Percentiles rank a stretch among this genome's conserved stretches.
These are phyloP conservation scores for rapeseed (Brassica napus) DNA, from an alignment of 345 rosid species.

Conservation along the genomic window DNA sequence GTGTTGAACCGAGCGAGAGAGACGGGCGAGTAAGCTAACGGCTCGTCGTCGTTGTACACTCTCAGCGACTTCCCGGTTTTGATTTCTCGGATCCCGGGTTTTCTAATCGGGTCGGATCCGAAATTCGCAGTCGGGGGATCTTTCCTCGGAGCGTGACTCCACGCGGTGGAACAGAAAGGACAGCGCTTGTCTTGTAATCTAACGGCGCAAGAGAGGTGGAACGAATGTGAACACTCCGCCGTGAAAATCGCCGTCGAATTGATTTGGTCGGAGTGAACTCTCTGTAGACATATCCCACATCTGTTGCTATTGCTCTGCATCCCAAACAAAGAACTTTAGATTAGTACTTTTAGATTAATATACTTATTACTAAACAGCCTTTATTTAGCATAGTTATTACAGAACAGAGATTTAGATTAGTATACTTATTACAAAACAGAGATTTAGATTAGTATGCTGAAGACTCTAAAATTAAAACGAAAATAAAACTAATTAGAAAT, in stretches of 20 bases:
- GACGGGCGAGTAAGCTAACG: constrained; percentile 54
- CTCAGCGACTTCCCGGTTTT: constrained; percentile 50
- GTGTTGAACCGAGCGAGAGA: constrained; percentile 62
- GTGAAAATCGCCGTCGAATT: constrained; percentile 68
- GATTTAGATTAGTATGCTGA: not conserved
- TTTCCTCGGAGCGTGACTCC: constrained; percentile 40
- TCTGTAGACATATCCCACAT: constrained; percentile 78
- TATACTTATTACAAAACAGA: not conserved
- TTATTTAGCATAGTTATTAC: not conserved
- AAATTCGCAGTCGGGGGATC: not conserved
- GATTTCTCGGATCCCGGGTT: constrained; percentile 37
- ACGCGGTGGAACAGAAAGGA: constrained; percentile 68
- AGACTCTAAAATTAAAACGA: not conserved
- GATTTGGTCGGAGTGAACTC: constrained; percentile 58
- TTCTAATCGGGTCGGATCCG: constrained; percentile 25
- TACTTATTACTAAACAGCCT: not conserved
- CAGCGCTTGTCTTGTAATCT: constrained; percentile 54
- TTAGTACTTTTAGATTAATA: not conserved
- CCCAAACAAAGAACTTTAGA: constrained; percentile 10
- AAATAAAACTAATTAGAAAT: not conserved
- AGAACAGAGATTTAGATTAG: not conserved
- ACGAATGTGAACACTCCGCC: constrained; percentile 82
- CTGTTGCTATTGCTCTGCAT: constrained; percentile 41
- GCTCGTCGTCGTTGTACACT: constrained; percentile 83
- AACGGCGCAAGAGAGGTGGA: constrained; percentile 80